Evolutionary conservation across 768 basidiomycete genomes (phyloP).

Genomic region (Mycena crocata): DNA sequence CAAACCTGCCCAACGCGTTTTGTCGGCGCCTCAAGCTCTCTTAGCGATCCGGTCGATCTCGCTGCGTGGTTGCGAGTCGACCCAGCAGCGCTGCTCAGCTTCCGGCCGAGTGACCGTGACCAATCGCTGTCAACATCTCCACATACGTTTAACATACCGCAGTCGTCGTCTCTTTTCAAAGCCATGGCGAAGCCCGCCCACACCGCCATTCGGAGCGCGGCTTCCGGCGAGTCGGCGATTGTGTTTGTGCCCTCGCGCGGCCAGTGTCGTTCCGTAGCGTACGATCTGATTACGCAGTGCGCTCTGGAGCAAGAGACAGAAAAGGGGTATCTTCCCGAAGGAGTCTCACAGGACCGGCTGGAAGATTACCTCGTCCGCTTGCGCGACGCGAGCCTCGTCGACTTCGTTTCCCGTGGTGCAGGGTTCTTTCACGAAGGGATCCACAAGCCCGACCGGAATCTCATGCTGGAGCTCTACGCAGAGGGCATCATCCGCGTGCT

Average conservation of each 20-base stretch:
- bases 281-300: slow-evolving; percentile 89
- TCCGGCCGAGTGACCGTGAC: slow-evolving; percentile 86
- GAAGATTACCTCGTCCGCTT: slow-evolving; percentile 70
- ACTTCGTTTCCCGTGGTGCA: slow-evolving; percentile 86
- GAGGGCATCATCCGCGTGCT: slow-evolving; percentile 85
- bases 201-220: slow-evolving; percentile 67
- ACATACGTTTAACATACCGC: slow-evolving; percentile 86
- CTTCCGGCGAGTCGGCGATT: slow-evolving; percentile 65
- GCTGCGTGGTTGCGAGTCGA: slow-evolving; percentile 88
- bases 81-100: slow-evolving; percentile 71
- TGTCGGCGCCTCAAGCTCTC: slow-evolving; percentile 81
- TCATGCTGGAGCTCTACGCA: slow-evolving; percentile 85
- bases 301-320: slow-evolving; percentile 79
- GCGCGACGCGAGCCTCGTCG: slow-evolving; percentile 69
- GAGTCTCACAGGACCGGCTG: slow-evolving; percentile 62
- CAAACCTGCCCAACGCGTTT: slow-evolving; percentile 74
- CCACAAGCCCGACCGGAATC: slow-evolving; percentile 69
- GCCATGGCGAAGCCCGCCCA: slow-evolving; percentile 93
- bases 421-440: slow-evolving; percentile 89
- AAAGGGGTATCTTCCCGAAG: slow-evolving; percentile 72
- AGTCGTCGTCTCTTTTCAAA: slow-evolving; percentile 89
- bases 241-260: slow-evolving; percentile 90
- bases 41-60: slow-evolving; percentile 84
- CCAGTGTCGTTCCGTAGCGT: slow-evolving; percentile 79
- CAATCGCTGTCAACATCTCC: slow-evolving; percentile 76